A percentile compares a stretch with the other conserved stretches of the same genome.
Evolutionary conservation across 306 rosid species (phyloP).

Genomic region (Rosa lucieae): DNA sequence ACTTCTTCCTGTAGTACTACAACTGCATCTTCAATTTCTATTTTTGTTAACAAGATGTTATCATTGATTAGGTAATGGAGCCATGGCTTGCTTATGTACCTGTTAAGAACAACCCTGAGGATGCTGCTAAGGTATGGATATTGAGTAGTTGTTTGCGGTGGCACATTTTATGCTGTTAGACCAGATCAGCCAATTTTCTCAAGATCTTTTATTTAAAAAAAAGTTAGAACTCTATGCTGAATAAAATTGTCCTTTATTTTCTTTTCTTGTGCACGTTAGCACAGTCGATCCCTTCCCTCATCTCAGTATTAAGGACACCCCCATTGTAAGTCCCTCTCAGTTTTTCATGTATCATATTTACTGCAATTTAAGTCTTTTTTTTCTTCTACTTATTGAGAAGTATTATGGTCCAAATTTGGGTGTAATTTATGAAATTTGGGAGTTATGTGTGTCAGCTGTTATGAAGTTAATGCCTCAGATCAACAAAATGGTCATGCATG

Average conservation of each 20-base stretch:
- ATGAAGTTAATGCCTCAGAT: no score
- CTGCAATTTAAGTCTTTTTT: no score
- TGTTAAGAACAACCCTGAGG: constrained; percentile 97
- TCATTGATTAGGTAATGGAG: constrained; percentile 68
- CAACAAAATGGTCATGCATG: no score
- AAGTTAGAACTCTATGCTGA: background rate
- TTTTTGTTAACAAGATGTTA: constrained; percentile 20
- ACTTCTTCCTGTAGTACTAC: background rate
- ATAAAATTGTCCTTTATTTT: background rate
- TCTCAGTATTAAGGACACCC: no score
- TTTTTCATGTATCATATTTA: no score
- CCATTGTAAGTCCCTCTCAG: no score
- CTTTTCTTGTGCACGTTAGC: background rate
- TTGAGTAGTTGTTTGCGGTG: constrained; percentile 12
- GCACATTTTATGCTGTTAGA: background rate
- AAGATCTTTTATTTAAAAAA: background rate
- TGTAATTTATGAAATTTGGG: no score
- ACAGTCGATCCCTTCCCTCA: no score
- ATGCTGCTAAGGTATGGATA: constrained; percentile 80
- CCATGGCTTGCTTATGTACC: constrained; percentile 98
- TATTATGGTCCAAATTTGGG: no score
- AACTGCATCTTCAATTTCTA: constrained; percentile 3
- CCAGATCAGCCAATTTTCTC: background rate
- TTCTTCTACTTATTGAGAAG: no score
- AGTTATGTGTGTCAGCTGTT: no score